Base-by-base conservation (phyloP, 192 early-diverging fungal species). In the Thamnidium elegans region DNA sequence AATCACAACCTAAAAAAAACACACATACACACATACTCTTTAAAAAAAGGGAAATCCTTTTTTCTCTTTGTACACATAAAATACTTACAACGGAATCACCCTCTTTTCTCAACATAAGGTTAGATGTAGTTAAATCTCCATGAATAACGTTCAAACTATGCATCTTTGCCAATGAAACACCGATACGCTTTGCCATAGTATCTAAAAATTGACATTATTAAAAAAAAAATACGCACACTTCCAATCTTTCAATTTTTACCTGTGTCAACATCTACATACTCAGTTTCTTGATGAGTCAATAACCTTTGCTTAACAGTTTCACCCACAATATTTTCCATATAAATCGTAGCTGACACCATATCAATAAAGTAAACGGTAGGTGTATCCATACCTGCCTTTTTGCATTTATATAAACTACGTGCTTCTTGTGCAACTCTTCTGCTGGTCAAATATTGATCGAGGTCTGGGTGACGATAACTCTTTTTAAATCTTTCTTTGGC, bases 51-150 rank as follows among this genome's bases (percentile, higher is more conserved):
- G 26, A 26, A 26, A 44, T 32, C 21, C 13, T 31, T 19, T 42
- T 45, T 62, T 17, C 34, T 3, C 19, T 48, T 43, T n/a, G 6
- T 58, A 10, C 21, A 36, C 3, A 21, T 30, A 44, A n/a, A n/a
- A 7, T 23, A 45, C 62, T 39, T 70, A 87, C 86, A 66, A 90
- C 58, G 19, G 82, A 78, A 19, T 68, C 50, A 9, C 68, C 80
- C 23, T 68, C 60, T 7, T 78, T 56, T 30, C 89, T 71, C 34
- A 96, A 45, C 69, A 97, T 85, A 71, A 98, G 81, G 73, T 99
- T 99, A 5, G 94, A 96, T 0, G 95, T 97, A 1, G 97, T 99
- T 66, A 99, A 76, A 73, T 99, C 97, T 0, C 97, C 97, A 64
- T 99, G 97, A 46, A 99, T 78, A 50, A 99, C 84, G 72, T 94